Evolutionary conservation across 163 green algal genomes (phyloP).

Genomic region (Trebouxiophyceae sp.): DNA sequence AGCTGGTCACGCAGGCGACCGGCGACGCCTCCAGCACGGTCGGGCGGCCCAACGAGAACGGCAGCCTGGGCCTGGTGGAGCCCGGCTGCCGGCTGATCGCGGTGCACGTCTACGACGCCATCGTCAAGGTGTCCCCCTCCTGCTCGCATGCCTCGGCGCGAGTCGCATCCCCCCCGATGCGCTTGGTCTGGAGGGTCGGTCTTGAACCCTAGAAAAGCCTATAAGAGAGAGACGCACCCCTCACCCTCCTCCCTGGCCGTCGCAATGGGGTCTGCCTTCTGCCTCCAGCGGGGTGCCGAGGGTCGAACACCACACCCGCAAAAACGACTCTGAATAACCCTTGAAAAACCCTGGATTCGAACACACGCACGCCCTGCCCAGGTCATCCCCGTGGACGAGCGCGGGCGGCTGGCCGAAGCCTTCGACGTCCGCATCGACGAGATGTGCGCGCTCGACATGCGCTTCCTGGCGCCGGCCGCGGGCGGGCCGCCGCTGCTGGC

Average conservation of each 20-base stretch:
- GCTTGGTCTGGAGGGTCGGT: no score
- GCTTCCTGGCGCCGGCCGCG: slow-evolving; percentile 47
- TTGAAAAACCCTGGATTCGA: no score
- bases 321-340: no score
- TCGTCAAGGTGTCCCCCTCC: slow-evolving; percentile 70
- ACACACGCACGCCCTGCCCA: slow-evolving; percentile 29
- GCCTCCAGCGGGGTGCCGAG: no score
- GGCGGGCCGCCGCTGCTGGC: slow-evolving; percentile 61
- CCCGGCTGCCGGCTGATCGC: slow-evolving; percentile 68
- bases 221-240: no score
- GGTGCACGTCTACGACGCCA: slow-evolving; percentile 93
- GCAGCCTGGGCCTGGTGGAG: slow-evolving; percentile 80
- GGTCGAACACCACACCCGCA: no score
- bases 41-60: slow-evolving; percentile 70
- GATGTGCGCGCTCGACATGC: slow-evolving; percentile 75
- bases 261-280: no score
- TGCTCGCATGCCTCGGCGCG: neutral
- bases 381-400: slow-evolving; percentile 76
- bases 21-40: slow-evolving; percentile 77
- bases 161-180: no score
- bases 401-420: slow-evolving; percentile 58
- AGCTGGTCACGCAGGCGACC: slow-evolving; percentile 72
- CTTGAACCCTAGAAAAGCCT: no score
- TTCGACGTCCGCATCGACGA: slow-evolving; percentile 94
- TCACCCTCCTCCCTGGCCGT: no score